These are phyloP conservation scores for Suhomyces prunicola DNA, from an alignment of 805 yeast genomes.

Conservation along the genomic window DNA sequence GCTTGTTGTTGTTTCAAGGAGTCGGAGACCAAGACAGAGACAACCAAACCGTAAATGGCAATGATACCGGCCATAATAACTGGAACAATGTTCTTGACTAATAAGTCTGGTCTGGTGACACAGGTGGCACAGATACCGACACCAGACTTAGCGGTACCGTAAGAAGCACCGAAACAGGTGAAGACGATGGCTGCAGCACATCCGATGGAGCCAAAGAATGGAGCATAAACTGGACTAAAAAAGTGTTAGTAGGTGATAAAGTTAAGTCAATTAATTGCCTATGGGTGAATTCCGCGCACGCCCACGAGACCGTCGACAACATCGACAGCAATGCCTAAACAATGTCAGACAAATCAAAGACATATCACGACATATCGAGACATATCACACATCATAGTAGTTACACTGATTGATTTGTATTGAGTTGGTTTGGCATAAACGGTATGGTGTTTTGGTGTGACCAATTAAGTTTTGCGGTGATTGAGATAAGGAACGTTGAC, in stretches of 20 bases:
- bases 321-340: not conserved
- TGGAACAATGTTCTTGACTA: slow-evolving; percentile 91
- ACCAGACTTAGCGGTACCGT: slow-evolving; percentile 99
- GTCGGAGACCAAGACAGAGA: slow-evolving; percentile 89
- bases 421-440: not conserved
- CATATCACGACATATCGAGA: not conserved
- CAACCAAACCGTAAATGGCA: slow-evolving; percentile 97
- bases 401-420: no score
- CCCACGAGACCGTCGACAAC: not conserved
- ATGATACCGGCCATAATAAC: slow-evolving; percentile 99
- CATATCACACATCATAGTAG: no score
- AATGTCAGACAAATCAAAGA: no score
- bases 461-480: not conserved
- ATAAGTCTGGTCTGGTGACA: slow-evolving; percentile 93
- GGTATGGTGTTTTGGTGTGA: not conserved
- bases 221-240: slow-evolving; percentile 42
- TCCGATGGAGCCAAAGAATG: slow-evolving; percentile 99
- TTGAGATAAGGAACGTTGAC: not conserved
- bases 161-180: slow-evolving; percentile 98
- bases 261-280: not conserved
- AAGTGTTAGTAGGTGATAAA: slow-evolving; percentile 15
- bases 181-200: slow-evolving; percentile 99
- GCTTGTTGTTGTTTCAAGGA: slow-evolving; percentile 88
- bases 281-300: not conserved
- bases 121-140: slow-evolving; percentile 99